Evolutionary conservation across 2,329 filamentous ascomycete species (phyloP).

Genomic region (Aspergillus sclerotialis): DNA sequence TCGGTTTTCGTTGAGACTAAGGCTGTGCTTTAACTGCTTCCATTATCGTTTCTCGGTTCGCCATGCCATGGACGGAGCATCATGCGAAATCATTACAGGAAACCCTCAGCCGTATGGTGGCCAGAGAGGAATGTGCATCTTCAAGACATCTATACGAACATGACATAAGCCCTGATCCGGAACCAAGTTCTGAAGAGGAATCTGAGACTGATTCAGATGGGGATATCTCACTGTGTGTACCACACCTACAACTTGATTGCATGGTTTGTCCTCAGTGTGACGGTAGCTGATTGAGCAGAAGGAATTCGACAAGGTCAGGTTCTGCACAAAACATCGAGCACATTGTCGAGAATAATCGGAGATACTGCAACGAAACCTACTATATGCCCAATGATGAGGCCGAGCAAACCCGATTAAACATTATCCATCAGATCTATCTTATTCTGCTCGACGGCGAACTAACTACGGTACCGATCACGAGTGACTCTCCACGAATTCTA

Average conservation of each 20-base stretch:
- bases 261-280: background rate
- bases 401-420: conserved; percentile 56
- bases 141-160: conserved; percentile 6
- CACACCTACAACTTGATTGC: background rate
- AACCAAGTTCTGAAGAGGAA: conserved; percentile 9
- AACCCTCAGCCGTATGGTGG: conserved; percentile 7
- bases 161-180: conserved; percentile 6
- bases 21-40: background rate
- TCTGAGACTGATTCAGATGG: background rate
- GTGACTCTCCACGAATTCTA: conserved; percentile 23
- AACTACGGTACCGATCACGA: conserved; percentile 24
- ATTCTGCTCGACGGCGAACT: conserved; percentile 31
- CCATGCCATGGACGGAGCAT: conserved; percentile 24
- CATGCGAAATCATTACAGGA: conserved; percentile 10
- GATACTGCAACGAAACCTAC: conserved; percentile 55
- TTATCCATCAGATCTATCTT: conserved; percentile 58
- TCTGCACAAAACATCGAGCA: conserved; percentile 42
- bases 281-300: conserved; percentile 8
- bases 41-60: conserved; percentile 6
- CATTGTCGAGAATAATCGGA: conserved; percentile 54
- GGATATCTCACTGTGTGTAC: conserved; percentile 20
- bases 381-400: conserved; percentile 61
- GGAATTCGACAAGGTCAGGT: conserved; percentile 31
- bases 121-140: conserved; percentile 6
- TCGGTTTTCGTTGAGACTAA: background rate